phyloP scores from a whole-genome alignment of 352 stramenopile genomes.

The Aphanomyces astaci region DNA sequence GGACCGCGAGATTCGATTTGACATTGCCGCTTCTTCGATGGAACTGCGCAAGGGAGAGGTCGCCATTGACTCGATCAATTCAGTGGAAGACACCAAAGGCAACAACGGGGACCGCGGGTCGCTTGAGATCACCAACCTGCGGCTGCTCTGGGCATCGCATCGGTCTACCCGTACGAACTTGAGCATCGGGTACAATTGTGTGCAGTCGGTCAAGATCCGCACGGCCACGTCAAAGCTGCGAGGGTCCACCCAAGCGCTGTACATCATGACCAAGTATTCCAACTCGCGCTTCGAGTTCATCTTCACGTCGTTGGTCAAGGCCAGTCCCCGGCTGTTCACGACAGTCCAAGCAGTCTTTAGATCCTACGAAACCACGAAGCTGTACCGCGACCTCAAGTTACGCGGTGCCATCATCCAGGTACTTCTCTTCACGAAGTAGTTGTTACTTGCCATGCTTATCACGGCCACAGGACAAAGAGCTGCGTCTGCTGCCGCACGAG shows the following conservation, averaged over 20 bases:
- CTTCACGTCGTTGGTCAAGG: constrained; percentile 90
- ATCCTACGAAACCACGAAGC: constrained; percentile 88
- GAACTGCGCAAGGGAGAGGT: constrained; percentile 71
- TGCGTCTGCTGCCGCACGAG: constrained; percentile 82
- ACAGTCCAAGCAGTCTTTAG: constrained; percentile 89
- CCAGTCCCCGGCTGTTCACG: constrained; percentile 85
- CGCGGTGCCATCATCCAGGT: constrained; percentile 81
- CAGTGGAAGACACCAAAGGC: constrained; percentile 91
- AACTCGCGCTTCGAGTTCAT: constrained; percentile 89
- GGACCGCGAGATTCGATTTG: constrained; percentile 87
- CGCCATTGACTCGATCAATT: constrained; percentile 89
- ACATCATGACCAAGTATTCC: constrained; percentile 86
- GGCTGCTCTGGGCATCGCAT: constrained; percentile 87
- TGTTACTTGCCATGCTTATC: no score
- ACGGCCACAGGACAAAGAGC: constrained; percentile 57
- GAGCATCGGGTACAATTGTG: constrained; percentile 78
- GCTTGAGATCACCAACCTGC: constrained; percentile 88
- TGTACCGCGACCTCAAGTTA: constrained; percentile 91
- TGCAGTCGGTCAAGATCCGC: constrained; percentile 83
- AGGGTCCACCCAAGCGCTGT: constrained; percentile 88
- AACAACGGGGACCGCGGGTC: constrained; percentile 89
- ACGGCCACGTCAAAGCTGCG: constrained; percentile 84
- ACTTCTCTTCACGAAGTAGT: not conserved
- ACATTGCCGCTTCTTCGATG: constrained; percentile 52
- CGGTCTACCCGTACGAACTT: constrained; percentile 79